Evolutionary conservation across 306 rosid species (phyloP).

Genomic region (Cicer pinnatifidum): DNA sequence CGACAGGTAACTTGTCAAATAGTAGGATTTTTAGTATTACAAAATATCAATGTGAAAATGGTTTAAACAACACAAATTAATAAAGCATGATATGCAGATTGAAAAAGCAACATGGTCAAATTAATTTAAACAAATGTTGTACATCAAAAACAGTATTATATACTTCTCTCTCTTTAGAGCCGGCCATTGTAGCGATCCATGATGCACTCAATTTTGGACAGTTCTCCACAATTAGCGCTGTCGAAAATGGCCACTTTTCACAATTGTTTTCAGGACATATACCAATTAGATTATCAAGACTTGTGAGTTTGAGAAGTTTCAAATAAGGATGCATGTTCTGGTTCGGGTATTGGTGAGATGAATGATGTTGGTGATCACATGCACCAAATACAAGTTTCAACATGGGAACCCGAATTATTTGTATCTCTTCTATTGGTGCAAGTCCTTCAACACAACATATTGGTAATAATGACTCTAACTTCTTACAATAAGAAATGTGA

Average conservation of each 20-base stretch:
- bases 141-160: not conserved
- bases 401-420: not conserved
- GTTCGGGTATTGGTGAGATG: not conserved
- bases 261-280: not conserved
- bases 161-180: not conserved
- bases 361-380: not conserved
- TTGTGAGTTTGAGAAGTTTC: not conserved
- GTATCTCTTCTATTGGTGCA: not conserved
- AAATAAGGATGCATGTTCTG: not conserved
- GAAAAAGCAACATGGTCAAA: too few relatives aligned
- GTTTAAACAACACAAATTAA: too few relatives aligned
- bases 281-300: not conserved
- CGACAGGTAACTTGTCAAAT: not conserved
- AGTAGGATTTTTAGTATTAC: not conserved
- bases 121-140: too few relatives aligned
- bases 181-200: not conserved
- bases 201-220: conserved; percentile 13
- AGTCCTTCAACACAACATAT: not conserved
- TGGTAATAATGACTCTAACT: not conserved
- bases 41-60: not conserved
- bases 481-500: not conserved
- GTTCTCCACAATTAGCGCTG: not conserved
- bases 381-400: conserved; percentile 17
- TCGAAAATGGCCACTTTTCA: not conserved
- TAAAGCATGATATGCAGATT: too few relatives aligned